Conservation (phyloP, 371 early-diverging fungal species). For the Mycotypha africana region DNA sequence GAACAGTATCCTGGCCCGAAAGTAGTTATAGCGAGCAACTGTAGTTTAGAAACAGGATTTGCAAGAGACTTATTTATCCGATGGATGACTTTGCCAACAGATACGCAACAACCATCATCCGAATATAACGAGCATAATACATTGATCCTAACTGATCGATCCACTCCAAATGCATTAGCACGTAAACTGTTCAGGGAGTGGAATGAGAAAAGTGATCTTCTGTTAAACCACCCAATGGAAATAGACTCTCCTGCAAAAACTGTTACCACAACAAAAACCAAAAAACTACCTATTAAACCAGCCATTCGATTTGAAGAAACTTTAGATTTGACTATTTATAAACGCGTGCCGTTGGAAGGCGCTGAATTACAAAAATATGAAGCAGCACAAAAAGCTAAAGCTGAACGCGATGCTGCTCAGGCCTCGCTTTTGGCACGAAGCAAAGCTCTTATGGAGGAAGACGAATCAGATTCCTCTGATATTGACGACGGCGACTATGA, state of each 20-base stretch:
- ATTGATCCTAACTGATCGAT: conserved; percentile 76
- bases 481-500: conserved; percentile 63
- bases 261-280: not conserved
- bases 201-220: conserved; percentile 30
- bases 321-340: conserved; percentile 31
- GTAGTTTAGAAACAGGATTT: conserved; percentile 78
- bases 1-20: conserved; percentile 68
- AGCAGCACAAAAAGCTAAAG: conserved; percentile 53
- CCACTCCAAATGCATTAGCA: conserved; percentile 67
- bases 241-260: not conserved
- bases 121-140: conserved; percentile 37
- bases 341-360: conserved; percentile 83
- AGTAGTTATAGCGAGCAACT: conserved; percentile 78
- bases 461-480: conserved; percentile 61
- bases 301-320: conserved; percentile 45
- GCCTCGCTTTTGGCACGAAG: conserved; percentile 65
- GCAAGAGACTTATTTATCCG: conserved; percentile 72
- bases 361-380: conserved; percentile 71
- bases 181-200: conserved; percentile 70
- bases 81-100: conserved; percentile 45
- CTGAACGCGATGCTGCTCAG: conserved; percentile 72
- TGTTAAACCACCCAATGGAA: too few relatives aligned
- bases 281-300: conserved; percentile 33
- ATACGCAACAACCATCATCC: not conserved
- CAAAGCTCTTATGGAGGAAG: conserved; percentile 69